These are phyloP conservation scores for Hymenoscyphus infarciens DNA, from an alignment of 2,329 filamentous ascomycete species.

Conservation along the genomic window DNA sequence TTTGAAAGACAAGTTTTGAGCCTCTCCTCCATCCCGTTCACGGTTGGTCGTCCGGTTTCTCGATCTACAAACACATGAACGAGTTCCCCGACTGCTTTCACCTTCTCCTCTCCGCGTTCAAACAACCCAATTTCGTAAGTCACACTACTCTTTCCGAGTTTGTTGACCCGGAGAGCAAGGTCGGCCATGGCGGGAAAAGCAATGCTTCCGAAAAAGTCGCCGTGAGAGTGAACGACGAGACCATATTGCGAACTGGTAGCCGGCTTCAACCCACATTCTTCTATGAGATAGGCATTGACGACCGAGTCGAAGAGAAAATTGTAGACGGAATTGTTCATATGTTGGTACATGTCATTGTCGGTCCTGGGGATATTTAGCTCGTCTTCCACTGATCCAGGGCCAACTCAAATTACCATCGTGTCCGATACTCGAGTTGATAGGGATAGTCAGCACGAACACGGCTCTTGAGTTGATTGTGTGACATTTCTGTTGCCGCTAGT, in stretches of 20 bases:
- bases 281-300: constrained; percentile 83
- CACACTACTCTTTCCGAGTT: constrained; percentile 80
- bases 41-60: constrained; percentile 62
- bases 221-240: constrained; percentile 80
- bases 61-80: constrained; percentile 87
- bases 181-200: constrained; percentile 81
- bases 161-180: constrained; percentile 76
- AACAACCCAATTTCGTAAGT: constrained; percentile 90
- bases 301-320: constrained; percentile 71
- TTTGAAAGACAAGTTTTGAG: constrained; percentile 58
- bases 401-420: constrained; percentile 64
- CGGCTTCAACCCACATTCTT: constrained; percentile 70
- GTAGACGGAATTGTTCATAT: constrained; percentile 90
- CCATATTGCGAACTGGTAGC: constrained; percentile 69
- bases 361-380: constrained; percentile 50
- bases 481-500: constrained; percentile 20
- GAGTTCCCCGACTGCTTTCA: constrained; percentile 82
- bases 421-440: constrained; percentile 77
- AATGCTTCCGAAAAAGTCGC: constrained; percentile 79
- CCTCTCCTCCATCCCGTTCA: constrained; percentile 58
- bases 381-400: constrained; percentile 7
- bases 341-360: constrained; percentile 93
- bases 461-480: constrained; percentile 44
- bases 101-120: constrained; percentile 65
- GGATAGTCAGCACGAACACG: constrained; percentile 70